phyloP scores from a whole-genome alignment of 202 grass and related monocot species.

The Zizania palustris region DNA sequence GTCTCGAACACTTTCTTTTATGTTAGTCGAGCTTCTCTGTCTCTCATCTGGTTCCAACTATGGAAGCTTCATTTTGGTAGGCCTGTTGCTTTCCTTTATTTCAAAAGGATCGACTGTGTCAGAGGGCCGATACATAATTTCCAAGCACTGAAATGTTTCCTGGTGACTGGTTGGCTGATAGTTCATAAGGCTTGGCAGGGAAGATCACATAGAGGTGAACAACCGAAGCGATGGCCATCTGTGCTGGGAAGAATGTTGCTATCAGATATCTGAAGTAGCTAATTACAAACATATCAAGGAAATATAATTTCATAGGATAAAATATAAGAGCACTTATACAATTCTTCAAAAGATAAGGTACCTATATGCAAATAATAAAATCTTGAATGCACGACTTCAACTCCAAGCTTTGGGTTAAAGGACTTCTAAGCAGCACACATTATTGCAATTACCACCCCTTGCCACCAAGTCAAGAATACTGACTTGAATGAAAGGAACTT shows the following conservation, averaged over 20 bases:
- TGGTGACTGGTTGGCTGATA: constrained; percentile 53
- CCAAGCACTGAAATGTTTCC: constrained; percentile 84
- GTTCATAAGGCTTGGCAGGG: constrained; percentile 86
- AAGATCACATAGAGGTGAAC: constrained; percentile 97
- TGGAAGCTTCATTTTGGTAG: constrained; percentile 83
- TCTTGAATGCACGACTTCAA: constrained; percentile 93
- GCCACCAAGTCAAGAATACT: constrained; percentile 99
- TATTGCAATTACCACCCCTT: constrained; percentile 94
- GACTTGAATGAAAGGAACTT: constrained; percentile 97
- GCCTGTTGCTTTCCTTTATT: constrained; percentile 77
- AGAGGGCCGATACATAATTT: constrained; percentile 82
- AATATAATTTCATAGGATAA: constrained; percentile 15
- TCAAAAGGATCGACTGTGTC: constrained; percentile 89
- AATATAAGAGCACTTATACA: neutral
- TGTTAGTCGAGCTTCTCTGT: constrained; percentile 69
- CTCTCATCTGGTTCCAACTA: constrained; percentile 68
- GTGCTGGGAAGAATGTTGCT: constrained; percentile 58
- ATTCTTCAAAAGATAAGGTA: constrained; percentile 46
- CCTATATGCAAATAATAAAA: constrained; percentile 99
- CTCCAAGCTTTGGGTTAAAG: constrained; percentile 85
- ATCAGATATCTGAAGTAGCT: constrained; percentile 42
- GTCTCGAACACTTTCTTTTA: constrained; percentile 81
- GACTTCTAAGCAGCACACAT: constrained; percentile 83
- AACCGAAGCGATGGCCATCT: constrained; percentile 92
- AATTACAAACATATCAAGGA: constrained; percentile 24